Base-by-base conservation (phyloP, 2,329 filamentous ascomycete genomes). In the Fusarium poae region DNA sequence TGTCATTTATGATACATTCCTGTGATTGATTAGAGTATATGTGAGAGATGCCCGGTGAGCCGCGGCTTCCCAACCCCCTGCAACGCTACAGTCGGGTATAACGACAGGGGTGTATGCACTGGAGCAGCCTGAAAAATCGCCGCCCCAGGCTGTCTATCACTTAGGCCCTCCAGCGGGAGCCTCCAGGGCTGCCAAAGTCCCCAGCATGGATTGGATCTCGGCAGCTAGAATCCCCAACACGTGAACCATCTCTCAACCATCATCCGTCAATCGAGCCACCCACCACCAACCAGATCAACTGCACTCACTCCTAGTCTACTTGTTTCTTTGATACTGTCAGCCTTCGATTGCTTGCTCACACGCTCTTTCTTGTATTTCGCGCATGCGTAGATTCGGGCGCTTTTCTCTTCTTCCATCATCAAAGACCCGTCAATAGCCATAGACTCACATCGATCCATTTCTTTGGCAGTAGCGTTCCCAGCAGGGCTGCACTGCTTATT, bases 191-290 rank as follows among this genome's bases (percentile, higher is more conserved):
- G 39, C 27, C 43, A 46, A 46, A 35, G 48, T 65, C 57, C 65
- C 65, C 65, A 68, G 65, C 62, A 67, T 42, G 21, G 23, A 39
- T 39, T 43, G 40, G 40, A 43, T 66, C 66, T 70, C 64, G 72
- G 72, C 68, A 73, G 60, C 72, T 73, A 54, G 62, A 57, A 9
- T 59, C 60, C 72, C 70, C 72, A 74, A 74, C 72, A 74, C 72
- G 72, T 74, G 72, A 73, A 73, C 68, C 61, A 67, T 69, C 52
- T 52, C 72, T 74, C 72, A 74, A 74, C 72, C 69, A 69, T 72
- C 64, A 70, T 71, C 71, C 57, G 70, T 70, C 67, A 64, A 67
- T 63, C 70, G 60, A 63, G 60, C 60, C 60, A 63, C 59, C 37
- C 49, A 56, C 30, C 57, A 64, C 45, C 57, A 51, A 49, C 46